A percentile compares a stretch with the other conserved stretches of the same genome.
Conservation (phyloP, 805 yeast species). For the Sugiyamaella americana region DNA sequence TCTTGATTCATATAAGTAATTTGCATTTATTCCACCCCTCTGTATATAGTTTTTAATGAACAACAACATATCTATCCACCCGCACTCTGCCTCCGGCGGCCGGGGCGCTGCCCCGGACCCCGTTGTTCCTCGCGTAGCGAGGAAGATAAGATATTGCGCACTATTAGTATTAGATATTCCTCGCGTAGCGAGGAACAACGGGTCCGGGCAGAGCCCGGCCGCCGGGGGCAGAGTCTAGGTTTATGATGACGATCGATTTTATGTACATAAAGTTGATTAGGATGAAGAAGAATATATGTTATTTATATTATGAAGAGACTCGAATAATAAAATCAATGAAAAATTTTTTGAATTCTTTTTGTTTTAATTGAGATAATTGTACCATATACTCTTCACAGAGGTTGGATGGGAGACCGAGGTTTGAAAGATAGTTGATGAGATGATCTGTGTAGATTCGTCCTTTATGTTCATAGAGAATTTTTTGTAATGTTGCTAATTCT, state of each 20-base stretch:
- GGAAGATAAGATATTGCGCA: too few species aligned
- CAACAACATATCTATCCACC: too few species aligned
- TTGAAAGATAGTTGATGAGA: conserved; percentile 46
- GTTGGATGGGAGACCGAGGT: conserved; percentile 52
- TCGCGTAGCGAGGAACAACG: too few species aligned
- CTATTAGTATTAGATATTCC: too few species aligned
- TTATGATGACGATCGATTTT: too few species aligned
- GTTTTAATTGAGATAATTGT: conserved; percentile 49
- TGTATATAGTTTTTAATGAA: too few species aligned
- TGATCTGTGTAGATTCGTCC: conserved; percentile 46
- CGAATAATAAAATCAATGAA: conserved; percentile 43
- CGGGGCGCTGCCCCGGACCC: too few species aligned
- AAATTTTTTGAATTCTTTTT: conserved; percentile 65
- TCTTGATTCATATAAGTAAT: conserved; percentile 2
- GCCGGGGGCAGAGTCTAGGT: background rate
- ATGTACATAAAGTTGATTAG: background rate
- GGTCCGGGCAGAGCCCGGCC: background rate
- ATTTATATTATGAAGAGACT: too few species aligned
- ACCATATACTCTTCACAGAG: conserved; percentile 57
- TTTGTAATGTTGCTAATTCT: conserved; percentile 68
- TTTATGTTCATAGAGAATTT: conserved; percentile 49
- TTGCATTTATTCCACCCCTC: too few species aligned
- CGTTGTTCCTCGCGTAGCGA: too few species aligned
- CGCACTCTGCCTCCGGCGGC: too few species aligned
- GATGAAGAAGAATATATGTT: too few species aligned